Base-by-base conservation (phyloP, 208 protist genomes). In the Wallacemonas sp. region DNA sequence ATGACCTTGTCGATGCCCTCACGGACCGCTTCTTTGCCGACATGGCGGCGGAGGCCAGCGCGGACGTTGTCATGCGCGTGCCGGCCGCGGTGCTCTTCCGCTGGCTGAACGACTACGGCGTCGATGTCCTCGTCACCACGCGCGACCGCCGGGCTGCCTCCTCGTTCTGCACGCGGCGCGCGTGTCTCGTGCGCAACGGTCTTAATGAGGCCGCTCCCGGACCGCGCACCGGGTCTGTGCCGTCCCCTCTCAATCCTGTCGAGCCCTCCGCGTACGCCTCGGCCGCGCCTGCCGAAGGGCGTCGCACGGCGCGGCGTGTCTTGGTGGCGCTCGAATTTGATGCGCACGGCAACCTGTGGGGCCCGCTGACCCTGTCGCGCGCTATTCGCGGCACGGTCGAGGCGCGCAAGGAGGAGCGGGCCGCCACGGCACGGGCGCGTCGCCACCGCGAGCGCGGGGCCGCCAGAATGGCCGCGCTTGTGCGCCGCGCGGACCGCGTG, bases 301-400 rank as follows among this genome's bases (percentile, higher is more conserved):
- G 22, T 49, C 29, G 3, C 65, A 41, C 45, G 10, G 48, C 63
- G 44, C 57, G 44, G 3, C 77, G 82, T 22, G 71, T 81, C 20
- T 69, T 85, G 8, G 49, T 85, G 8, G 77, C 77, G 16, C 68
- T 93, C 1, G 80, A 86, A 62, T 93, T 82, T 57, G 70, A 87
- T 65, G 18, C 12, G 12, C 61, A 50, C 41, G 31, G 72, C n/a
- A 45, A 45, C 14, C 25, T 82, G 29, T 93, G 87, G 87, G 71
- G 71, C 23, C 84, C 82, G 0, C 36, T 90, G 39, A 82, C 79
- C 0, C 69, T 62, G 22, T 45, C 36, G 1, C 70, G 71, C 2
- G 68, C 72, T 16, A 74, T 89, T 49, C 72, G 73, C 10, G 45
- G 48, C 2, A 50, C 76, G 11, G 78, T 78, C 2, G 65, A 38